Evolutionary conservation across 2,329 filamentous ascomycete species (phyloP).

Genomic region (Cordyceps farinosa): DNA sequence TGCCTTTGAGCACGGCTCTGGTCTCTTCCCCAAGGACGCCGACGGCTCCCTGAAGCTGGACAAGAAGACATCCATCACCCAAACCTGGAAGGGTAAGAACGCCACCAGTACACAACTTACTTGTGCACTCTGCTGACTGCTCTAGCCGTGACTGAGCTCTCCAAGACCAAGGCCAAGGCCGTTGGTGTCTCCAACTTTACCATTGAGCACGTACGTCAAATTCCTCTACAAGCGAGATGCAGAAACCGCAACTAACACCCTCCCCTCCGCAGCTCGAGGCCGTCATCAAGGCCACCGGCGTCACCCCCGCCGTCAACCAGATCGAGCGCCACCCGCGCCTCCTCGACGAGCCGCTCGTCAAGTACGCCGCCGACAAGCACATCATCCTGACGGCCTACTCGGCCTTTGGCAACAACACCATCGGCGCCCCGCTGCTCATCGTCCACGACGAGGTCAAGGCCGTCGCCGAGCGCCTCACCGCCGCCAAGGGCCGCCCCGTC

Average conservation of each 20-base stretch:
- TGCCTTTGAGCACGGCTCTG: conserved; percentile 37
- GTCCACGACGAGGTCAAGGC: conserved; percentile 54
- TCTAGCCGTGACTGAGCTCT: conserved; percentile 51
- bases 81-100: conserved; percentile 42
- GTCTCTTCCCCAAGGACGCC: conserved; percentile 43
- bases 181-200: conserved; percentile 73
- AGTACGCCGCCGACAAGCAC: conserved; percentile 58
- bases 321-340: conserved; percentile 65
- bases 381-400: conserved; percentile 68
- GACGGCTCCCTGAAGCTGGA: conserved; percentile 42
- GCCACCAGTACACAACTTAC: no score
- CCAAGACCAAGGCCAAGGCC: conserved; percentile 59
- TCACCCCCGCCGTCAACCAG: conserved; percentile 62
- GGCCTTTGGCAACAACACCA: conserved; percentile 46
- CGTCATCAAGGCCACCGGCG: conserved; percentile 54
- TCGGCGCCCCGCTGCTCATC: conserved; percentile 49
- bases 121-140: neutral
- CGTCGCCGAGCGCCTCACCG: conserved; percentile 47
- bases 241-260: neutral
- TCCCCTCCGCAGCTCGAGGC: conserved; percentile 46
- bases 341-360: conserved; percentile 52
- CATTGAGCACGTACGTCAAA: conserved; percentile 45
- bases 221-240: neutral
- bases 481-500: conserved; percentile 34
- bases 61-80: conserved; percentile 37